A percentile compares a stretch with the other conserved stretches of the same genome.
These are phyloP conservation scores for Nakazawaea molendinolei DNA, from an alignment of 805 yeast genomes.

Conservation along the genomic window DNA sequence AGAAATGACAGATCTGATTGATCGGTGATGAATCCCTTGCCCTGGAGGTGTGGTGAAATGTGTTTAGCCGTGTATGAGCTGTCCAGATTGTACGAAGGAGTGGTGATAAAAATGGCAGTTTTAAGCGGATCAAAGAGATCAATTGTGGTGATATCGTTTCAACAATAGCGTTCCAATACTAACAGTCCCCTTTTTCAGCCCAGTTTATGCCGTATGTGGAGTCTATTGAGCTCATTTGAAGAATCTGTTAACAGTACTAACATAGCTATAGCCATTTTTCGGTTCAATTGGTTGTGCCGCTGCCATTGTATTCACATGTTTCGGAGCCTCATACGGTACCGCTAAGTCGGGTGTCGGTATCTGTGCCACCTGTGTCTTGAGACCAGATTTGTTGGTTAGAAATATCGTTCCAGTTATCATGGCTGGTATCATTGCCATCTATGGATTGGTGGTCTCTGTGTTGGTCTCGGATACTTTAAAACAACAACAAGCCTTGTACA, in stretches of 20 bases:
- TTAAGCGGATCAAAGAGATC: background rate
- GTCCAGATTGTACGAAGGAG: too few species aligned
- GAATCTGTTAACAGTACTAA: conserved; percentile 3
- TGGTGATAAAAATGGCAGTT: too few species aligned
- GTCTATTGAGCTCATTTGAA: background rate
- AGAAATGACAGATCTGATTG: background rate
- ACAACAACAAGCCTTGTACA: conserved; percentile 88
- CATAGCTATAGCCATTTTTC: conserved; percentile 71
- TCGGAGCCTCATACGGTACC: conserved; percentile 99
- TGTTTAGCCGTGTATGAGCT: too few species aligned
- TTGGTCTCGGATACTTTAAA: conserved; percentile 83
- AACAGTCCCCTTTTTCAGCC: conserved; percentile 33
- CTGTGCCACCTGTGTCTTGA: conserved; percentile 94
- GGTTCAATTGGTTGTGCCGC: conserved; percentile 99
- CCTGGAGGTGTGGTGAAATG: too few species aligned
- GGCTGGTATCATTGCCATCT: conserved; percentile 99
- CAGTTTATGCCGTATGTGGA: conserved; percentile 56
- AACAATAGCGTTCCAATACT: conserved; percentile 1
- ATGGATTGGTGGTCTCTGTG: conserved; percentile 94
- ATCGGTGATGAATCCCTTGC: background rate
- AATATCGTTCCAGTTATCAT: conserved; percentile 95
- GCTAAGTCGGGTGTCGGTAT: conserved; percentile 99
- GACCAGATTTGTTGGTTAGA: conserved; percentile 93
- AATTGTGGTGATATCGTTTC: background rate
- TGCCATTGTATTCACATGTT: conserved; percentile 96